Evolutionary conservation across 208 protist genomes (phyloP).

Genomic region (Blastocrithidia nonstop): DNA sequence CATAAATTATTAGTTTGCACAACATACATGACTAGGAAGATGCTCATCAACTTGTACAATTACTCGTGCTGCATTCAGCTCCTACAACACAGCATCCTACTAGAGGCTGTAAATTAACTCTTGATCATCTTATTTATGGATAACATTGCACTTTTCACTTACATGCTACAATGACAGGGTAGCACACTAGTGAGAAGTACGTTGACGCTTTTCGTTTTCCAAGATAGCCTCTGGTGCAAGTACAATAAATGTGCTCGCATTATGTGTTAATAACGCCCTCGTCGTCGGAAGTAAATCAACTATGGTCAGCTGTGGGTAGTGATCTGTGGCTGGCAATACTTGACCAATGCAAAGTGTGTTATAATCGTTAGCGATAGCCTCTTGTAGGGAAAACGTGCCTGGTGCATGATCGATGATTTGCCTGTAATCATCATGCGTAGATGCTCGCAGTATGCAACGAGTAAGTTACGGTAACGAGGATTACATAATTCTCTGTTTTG

Average conservation of each 20-base stretch:
- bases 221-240: no score
- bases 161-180: no score
- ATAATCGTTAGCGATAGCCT: constrained; percentile 10
- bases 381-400: constrained; percentile 24
- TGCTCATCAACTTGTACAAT: no score
- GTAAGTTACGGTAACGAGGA: constrained; percentile 12
- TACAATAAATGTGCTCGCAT: constrained; percentile 38
- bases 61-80: no score
- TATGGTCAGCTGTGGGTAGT: constrained; percentile 25
- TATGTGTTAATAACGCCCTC: constrained; percentile 10
- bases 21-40: no score
- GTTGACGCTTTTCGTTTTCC: no score
- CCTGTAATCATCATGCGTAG: constrained; percentile 25
- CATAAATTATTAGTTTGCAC: no score
- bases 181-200: no score
- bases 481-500: neutral
- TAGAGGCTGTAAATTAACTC: no score
- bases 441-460: constrained; percentile 38
- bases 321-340: constrained; percentile 8
- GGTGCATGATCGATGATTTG: constrained; percentile 14
- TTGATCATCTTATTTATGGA: no score
- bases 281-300: constrained; percentile 52
- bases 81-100: no score
- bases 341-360: constrained; percentile 15
- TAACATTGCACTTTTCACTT: no score